Base-by-base conservation (phyloP, 2,329 filamentous ascomycete species). In the Raffaelea deltoideospora region DNA sequence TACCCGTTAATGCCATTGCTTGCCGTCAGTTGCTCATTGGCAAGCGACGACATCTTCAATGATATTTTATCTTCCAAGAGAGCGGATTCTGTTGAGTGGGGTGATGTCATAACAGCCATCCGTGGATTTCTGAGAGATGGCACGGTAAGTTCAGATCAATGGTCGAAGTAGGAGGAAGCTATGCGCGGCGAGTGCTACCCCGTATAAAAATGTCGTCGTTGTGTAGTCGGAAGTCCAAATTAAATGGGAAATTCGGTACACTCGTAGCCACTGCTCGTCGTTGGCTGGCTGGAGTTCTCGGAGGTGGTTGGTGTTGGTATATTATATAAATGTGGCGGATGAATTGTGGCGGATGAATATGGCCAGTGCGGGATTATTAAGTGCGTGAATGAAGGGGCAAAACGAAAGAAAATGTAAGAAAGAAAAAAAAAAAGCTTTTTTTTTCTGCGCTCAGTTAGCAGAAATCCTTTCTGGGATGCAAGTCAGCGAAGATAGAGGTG, bases 31-130 rank as follows among this genome's bases (percentile, higher is more conserved):
- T 47, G 47, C 30, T 53, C 58, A 31, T 66, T 60, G 42, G 58
- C 53, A 48, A 71, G 61, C 39, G 70, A 57, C 41, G 64, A 60
- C 63, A 69, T 69, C 47, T 59, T 61, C 48, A 47, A 37, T 10
- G 64, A 58, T 51, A 56, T 59, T 50, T 72, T 75, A 49, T 65
- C 55, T 49, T 68, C 67, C 50, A 54, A 46, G 45, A 52, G 44
- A 42, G 55, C 47, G 37, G 53, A 50, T 48, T 67, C 58, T 42
- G 60, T 22, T 26, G 20, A 53, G 32, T 53, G 54, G 43, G 64
- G 61, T 47, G 66, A 66, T 44, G 66, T 61, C 67, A 72, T 71
- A 50, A 60, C 60, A 61, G 64, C 62, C 58, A 63, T 64, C 56
- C 57, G 63, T 33, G 21, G n/a, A n/a, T n/a, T n/a, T n/a, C n/a